phyloP scores from a whole-genome alignment of 202 grass and related monocot genomes.

The Setaria italica region DNA sequence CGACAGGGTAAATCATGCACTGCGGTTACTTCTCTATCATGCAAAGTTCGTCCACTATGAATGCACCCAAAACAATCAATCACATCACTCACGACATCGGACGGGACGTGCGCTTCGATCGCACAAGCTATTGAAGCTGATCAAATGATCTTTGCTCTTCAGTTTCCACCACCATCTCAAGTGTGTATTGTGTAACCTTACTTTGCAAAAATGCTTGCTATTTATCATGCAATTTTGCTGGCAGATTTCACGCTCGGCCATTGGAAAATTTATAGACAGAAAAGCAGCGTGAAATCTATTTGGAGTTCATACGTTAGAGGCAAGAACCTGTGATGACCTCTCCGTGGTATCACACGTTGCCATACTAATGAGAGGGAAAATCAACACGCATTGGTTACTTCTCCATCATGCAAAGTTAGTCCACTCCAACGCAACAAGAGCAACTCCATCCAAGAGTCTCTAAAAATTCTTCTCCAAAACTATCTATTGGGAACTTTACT shows the following conservation, averaged over 20 bases:
- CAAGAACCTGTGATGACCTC: neutral
- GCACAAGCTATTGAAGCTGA: neutral
- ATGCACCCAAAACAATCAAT: too few relatives aligned
- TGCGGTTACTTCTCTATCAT: too few relatives aligned
- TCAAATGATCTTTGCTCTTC: too few relatives aligned
- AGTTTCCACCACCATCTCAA: neutral
- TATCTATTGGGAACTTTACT: too few relatives aligned
- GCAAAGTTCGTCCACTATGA: too few relatives aligned
- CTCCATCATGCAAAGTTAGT: neutral
- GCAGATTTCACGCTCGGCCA: too few relatives aligned
- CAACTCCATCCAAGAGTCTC: too few relatives aligned
- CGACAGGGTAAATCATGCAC: too few relatives aligned
- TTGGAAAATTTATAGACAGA: neutral
- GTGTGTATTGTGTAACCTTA: neutral
- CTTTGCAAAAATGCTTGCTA: neutral
- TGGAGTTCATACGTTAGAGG: neutral
- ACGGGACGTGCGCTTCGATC: too few relatives aligned
- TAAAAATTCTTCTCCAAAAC: too few relatives aligned
- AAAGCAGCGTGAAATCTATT: neutral
- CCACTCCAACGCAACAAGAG: neutral
- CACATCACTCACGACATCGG: too few relatives aligned
- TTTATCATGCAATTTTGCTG: neutral
- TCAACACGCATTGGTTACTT: neutral
- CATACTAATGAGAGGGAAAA: neutral
- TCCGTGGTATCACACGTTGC: neutral